phyloP scores from a whole-genome alignment of 2,329 filamentous ascomycete species.

The Arthrobotrys iridis region DNA sequence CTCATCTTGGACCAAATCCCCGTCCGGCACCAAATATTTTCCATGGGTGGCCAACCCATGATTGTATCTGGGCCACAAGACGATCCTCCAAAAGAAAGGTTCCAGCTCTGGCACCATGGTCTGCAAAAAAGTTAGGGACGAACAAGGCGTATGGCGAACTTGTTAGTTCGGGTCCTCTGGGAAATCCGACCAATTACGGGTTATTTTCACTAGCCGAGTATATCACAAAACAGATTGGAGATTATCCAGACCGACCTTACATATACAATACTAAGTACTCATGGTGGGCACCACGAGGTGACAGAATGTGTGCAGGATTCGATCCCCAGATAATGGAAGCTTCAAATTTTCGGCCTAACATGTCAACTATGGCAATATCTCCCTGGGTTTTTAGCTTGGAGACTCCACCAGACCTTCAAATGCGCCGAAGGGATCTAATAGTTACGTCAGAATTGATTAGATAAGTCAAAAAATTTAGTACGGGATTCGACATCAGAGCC shows the following conservation, averaged over 20 bases:
- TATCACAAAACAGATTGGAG: constrained; percentile 3
- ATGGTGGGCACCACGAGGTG: background rate
- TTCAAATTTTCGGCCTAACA: background rate
- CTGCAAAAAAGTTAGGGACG: constrained; percentile 9
- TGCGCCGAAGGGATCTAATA: background rate
- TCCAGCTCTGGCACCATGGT: background rate
- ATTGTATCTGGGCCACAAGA: background rate
- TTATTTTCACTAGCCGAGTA: constrained; percentile 12
- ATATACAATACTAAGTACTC: background rate
- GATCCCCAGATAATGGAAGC: background rate
- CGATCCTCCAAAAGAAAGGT: background rate
- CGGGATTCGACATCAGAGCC: too few relatives aligned
- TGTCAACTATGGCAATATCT: background rate
- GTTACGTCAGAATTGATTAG: too few relatives aligned
- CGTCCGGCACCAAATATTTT: background rate
- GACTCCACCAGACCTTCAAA: background rate
- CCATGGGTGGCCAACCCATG: constrained; percentile 1
- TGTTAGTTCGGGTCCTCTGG: background rate
- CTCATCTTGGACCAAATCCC: background rate
- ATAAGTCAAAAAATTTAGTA: too few relatives aligned
- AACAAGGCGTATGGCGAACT: background rate
- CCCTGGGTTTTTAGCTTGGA: background rate
- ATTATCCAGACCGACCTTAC: constrained; percentile 1
- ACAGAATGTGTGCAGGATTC: background rate
- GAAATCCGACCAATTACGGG: constrained; percentile 14